Evolutionary conservation across 352 stramenopile genomes (phyloP), one percentile per base, ranked within the genome.

Genomic region (Thalassiosira oceanica): DNA sequence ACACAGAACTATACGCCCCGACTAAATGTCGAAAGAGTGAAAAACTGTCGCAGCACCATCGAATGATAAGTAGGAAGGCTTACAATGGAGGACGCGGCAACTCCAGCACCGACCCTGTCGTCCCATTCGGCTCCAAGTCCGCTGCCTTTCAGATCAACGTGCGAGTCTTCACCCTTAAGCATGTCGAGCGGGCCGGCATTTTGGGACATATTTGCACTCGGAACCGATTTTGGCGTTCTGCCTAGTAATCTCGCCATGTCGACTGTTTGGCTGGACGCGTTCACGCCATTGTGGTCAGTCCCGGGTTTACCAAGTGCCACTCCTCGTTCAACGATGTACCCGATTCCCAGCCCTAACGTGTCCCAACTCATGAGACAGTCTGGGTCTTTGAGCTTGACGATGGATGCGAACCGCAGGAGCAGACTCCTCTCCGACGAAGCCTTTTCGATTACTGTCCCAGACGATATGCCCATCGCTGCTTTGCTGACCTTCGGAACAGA

Each of bases 331-430:
- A 92, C 77, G 3, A 92, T 54, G 61, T 89, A 92, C 11, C 85
- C 83, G 20, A 91, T 20, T 26, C 85, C 85, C 6, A 41, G 53
- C 31, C 76, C 76, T 78, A 90, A 83, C 41, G 85, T 85, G 55
- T 92, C 83, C 85, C 85, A 92, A 39, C 74, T 87, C 3, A 89
- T 26, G 11, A 92, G 61, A 44, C 81, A 69, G 56, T 92, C 85
- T 24, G 85, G 85, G 55, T 92, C 83, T 64, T 84, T 88, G 13
- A 52, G 51, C 53, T 70, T 37, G 13, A 92, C 78, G 54, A 89
- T 74, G 5, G 67, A 79, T 21, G 79, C 57, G 43, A 92, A 57
- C 60, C 82, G 33, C 23, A 80, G 45, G 20, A 92, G 45, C 13
- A 92, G 61, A 16, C 61, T 65, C 46, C 58, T 70, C 50, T 92